These are phyloP conservation scores for Fusarium siculi DNA, from an alignment of 2,329 filamentous ascomycete genomes.

Conservation along the genomic window DNA sequence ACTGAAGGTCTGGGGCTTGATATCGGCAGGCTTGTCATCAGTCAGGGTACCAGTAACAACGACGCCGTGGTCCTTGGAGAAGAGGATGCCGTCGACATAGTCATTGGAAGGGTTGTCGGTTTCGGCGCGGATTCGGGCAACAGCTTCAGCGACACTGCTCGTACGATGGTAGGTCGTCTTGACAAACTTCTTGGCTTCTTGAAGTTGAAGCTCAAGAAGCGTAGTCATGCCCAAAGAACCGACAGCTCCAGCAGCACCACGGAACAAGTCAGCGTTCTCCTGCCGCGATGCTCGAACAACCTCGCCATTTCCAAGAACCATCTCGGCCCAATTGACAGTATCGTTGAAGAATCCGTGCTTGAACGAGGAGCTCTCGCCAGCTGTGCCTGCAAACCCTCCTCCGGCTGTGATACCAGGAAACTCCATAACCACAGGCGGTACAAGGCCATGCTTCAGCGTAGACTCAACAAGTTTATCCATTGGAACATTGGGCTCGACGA, in stretches of 20 bases:
- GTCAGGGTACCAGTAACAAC: slow-evolving; percentile 70
- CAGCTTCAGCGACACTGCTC: slow-evolving; percentile 52
- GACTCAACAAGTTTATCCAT: slow-evolving; percentile 72
- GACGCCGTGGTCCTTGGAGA: slow-evolving; percentile 63
- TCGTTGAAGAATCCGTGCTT: slow-evolving; percentile 73
- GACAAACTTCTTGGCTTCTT: slow-evolving; percentile 65
- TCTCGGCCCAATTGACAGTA: slow-evolving; percentile 70
- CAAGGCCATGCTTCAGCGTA: slow-evolving; percentile 63
- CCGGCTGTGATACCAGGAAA: slow-evolving; percentile 77
- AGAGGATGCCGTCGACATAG: slow-evolving; percentile 77
- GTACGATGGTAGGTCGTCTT: slow-evolving; percentile 66
- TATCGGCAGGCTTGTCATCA: slow-evolving; percentile 53
- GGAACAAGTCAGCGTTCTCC: slow-evolving; percentile 69
- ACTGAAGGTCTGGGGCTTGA: slow-evolving; percentile 63
- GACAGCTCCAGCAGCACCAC: slow-evolving; percentile 72
- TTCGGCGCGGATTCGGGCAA: slow-evolving; percentile 57
- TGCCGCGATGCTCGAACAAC: slow-evolving; percentile 64
- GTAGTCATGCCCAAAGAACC: slow-evolving; percentile 75
- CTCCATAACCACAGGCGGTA: slow-evolving; percentile 76
- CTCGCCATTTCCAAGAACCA: slow-evolving; percentile 71
- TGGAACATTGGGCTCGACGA: slow-evolving; percentile 76
- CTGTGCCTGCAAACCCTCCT: slow-evolving; percentile 72
- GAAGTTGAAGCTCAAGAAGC: slow-evolving; percentile 69
- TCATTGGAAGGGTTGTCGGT: slow-evolving; percentile 58
- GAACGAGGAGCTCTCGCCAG: slow-evolving; percentile 76